Percentiles rank a stretch among this genome's conserved stretches.
phyloP scores from a whole-genome alignment of 208 protist genomes.

The Wallacemonas sp. region DNA sequence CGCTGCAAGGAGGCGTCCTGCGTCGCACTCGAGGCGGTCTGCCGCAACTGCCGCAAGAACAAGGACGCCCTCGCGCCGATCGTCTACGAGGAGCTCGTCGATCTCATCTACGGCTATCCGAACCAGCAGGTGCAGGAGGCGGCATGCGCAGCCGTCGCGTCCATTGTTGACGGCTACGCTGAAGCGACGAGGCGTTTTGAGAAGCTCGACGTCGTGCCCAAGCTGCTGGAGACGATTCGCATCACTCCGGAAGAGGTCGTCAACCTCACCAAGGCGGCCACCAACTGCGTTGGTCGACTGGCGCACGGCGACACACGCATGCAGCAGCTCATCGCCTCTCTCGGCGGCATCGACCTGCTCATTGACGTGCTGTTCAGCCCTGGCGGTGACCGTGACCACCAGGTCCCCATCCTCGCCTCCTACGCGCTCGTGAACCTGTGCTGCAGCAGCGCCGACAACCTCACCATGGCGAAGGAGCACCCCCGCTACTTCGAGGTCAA shows the following conservation, averaged over 20 bases:
- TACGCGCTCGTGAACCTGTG: constrained; percentile 91
- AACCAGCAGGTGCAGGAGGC: constrained; percentile 93
- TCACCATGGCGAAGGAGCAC: constrained; percentile 69
- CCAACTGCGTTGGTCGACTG: constrained; percentile 86
- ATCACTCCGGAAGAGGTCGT: constrained; percentile 86
- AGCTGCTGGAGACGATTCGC: constrained; percentile 86
- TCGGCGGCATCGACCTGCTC: constrained; percentile 83
- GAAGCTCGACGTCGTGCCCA: constrained; percentile 74
- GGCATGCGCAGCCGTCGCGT: constrained; percentile 81
- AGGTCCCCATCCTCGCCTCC: constrained; percentile 88
- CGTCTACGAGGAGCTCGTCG: constrained; percentile 72
- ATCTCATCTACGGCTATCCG: constrained; percentile 86
- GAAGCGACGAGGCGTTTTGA: constrained; percentile 63
- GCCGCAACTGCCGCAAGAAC: constrained; percentile 72
- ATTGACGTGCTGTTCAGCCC: constrained; percentile 88
- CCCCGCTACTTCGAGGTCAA: constrained; percentile 82
- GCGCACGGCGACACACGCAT: constrained; percentile 81
- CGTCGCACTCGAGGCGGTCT: constrained; percentile 84
- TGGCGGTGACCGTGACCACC: constrained; percentile 82
- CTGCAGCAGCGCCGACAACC: constrained; percentile 82
- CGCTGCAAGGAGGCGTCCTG: constrained; percentile 90
- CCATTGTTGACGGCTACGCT: constrained; percentile 76
- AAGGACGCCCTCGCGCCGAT: constrained; percentile 51
- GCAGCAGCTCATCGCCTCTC: constrained; percentile 73
- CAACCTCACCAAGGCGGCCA: constrained; percentile 85